Percentiles rank a stretch among this genome's conserved stretches.
These are phyloP conservation scores for Fraxinus nigra DNA, from an alignment of 305 asterid genomes.

Conservation along the genomic window DNA sequence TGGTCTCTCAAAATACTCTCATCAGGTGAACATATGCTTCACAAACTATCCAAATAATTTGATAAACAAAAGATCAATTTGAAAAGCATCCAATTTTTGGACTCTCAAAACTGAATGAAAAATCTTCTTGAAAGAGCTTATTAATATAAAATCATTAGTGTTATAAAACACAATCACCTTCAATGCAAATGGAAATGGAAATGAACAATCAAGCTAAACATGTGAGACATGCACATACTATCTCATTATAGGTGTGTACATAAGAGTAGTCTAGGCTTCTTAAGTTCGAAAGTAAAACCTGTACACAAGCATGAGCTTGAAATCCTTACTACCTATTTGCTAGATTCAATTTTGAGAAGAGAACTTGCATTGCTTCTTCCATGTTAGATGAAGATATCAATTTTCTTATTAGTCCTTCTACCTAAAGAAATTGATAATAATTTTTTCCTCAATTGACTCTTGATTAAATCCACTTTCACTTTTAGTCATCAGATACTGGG, in stretches of 20 bases:
- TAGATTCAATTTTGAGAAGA: not conserved
- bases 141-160: not conserved
- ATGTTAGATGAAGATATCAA: not conserved
- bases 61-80: not conserved
- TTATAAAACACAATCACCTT: not conserved
- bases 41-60: not conserved
- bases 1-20: not conserved
- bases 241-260: not conserved
- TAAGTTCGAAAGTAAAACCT: not conserved
- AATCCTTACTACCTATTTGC: not conserved
- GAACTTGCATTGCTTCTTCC: not conserved
- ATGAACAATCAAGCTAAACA: not conserved
- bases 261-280: not conserved
- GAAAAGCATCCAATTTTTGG: not conserved
- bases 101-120: not conserved
- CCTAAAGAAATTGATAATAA: not conserved
- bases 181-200: not conserved
- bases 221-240: not conserved
- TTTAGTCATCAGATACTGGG: not conserved
- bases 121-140: not conserved
- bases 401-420: not conserved
- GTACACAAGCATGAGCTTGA: not conserved
- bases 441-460: not conserved
- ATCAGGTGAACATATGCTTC: not conserved
- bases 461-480: not conserved